A percentile compares a stretch with the other conserved stretches of the same genome.
Conservation (phyloP, 768 basidiomycete species). For the Rossbeevera mucosa region DNA sequence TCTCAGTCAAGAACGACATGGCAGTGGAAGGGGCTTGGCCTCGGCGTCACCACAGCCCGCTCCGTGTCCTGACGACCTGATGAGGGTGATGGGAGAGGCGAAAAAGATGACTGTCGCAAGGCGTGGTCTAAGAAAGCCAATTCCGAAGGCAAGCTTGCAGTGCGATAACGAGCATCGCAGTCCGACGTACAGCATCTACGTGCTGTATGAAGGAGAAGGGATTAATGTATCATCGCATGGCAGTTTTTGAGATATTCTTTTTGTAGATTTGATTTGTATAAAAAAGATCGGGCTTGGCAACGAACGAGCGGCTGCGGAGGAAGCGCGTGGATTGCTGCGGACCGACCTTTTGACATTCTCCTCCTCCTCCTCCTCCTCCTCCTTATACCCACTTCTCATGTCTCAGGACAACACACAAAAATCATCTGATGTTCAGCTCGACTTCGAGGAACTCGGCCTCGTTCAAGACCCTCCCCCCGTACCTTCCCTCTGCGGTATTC, state of each 20-base stretch:
- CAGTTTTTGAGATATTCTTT: conserved; percentile 14
- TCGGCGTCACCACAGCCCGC: conserved; percentile 56
- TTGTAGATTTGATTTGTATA: conserved; percentile 16
- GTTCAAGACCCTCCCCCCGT: conserved; percentile 34
- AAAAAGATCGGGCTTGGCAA: conserved; percentile 7
- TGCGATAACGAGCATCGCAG: conserved; percentile 53
- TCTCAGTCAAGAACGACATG: conserved; percentile 32
- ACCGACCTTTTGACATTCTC: background rate
- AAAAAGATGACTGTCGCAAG: conserved; percentile 23
- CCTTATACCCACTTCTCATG: conserved; percentile 26
- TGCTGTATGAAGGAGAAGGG: conserved; percentile 60
- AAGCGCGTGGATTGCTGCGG: conserved; percentile 8
- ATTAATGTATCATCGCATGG: conserved; percentile 37
- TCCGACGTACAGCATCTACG: conserved; percentile 81
- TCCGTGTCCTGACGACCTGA: conserved; percentile 67
- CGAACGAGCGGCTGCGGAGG: conserved; percentile 18
- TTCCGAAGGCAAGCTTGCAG: conserved; percentile 19
- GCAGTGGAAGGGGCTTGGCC: conserved; percentile 39
- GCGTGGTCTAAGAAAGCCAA: conserved; percentile 33
- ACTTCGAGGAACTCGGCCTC: conserved; percentile 44
- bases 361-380: background rate
- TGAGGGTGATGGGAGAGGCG: conserved; percentile 51
- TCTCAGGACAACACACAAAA: conserved; percentile 25
- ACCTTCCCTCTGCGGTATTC: conserved; percentile 63
- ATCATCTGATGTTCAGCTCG: conserved; percentile 32